A percentile compares a stretch with the other conserved stretches of the same genome.
These are phyloP conservation scores for Mycena pura DNA, from an alignment of 768 basidiomycete species.

Conservation along the genomic window DNA sequence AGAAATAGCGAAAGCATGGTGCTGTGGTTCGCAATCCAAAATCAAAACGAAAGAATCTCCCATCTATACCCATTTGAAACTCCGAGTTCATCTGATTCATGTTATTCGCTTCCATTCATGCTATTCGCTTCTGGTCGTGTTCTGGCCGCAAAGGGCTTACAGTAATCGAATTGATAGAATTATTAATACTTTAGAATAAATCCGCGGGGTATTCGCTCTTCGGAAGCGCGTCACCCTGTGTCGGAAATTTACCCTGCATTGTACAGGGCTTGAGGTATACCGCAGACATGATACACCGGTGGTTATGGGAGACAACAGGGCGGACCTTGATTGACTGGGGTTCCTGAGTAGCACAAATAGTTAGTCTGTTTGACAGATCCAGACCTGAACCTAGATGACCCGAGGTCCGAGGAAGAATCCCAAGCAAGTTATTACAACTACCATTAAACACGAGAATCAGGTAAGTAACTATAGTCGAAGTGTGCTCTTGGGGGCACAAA, in stretches of 20 bases:
- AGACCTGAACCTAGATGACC: constrained; percentile 1
- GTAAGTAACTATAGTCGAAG: too few relatives aligned
- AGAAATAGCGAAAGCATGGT: background rate
- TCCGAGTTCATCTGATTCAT: constrained; percentile 1
- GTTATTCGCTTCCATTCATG: too few relatives aligned
- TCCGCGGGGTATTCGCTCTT: background rate
- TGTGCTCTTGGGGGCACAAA: too few relatives aligned
- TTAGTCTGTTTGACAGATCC: constrained; percentile 5
- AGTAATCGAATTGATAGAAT: background rate
- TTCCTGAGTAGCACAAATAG: background rate
- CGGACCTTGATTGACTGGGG: constrained; percentile 1
- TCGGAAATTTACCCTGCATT: background rate
- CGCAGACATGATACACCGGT: background rate
- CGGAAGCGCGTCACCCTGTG: background rate
- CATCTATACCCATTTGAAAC: constrained; percentile 6
- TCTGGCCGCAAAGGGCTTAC: background rate
- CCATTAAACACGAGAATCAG: too few relatives aligned
- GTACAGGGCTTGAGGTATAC: background rate
- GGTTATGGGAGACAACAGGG: background rate
- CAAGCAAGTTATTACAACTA: too few relatives aligned
- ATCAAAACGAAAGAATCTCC: background rate
- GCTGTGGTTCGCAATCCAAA: constrained; percentile 2
- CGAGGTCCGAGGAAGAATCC: too few relatives aligned
- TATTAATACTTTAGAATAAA: background rate
- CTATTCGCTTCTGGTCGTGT: constrained; percentile 6